A percentile compares a stretch with the other conserved stretches of the same genome.
Evolutionary conservation across 75 land plant genomes (phyloP).

Genomic region (Picea glauca): DNA sequence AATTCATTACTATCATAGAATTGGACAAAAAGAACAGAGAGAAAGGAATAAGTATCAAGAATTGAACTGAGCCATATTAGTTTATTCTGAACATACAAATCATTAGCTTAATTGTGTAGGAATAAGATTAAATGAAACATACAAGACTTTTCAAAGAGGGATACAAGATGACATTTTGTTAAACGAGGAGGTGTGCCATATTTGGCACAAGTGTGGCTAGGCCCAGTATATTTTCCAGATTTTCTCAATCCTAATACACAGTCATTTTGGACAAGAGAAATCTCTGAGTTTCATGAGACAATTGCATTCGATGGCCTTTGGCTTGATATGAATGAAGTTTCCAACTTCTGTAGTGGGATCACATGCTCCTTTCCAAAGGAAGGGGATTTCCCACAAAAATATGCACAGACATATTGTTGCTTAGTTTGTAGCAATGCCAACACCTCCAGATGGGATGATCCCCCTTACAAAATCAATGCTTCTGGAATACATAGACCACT

Average conservation of each 20-base stretch:
- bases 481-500: constrained; percentile 27
- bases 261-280: constrained; percentile 58
- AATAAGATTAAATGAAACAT: constrained; percentile 48
- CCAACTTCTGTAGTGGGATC: constrained; percentile 37
- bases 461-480: constrained; percentile 69
- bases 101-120: constrained; percentile 29
- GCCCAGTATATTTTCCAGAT: constrained; percentile 88
- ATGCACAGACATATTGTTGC: constrained; percentile 28
- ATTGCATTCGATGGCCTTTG: constrained; percentile 82
- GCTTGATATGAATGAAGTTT: constrained; percentile 81
- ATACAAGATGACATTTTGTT: constrained; percentile 58
- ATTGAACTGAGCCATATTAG: background rate
- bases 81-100: background rate
- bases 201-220: constrained; percentile 86
- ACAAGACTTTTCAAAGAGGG: constrained; percentile 62
- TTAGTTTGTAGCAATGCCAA: constrained; percentile 20
- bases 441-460: constrained; percentile 55
- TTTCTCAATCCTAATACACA: constrained; percentile 56
- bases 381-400: constrained; percentile 17
- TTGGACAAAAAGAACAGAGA: no score
- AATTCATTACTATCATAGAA: no score
- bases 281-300: constrained; percentile 46
- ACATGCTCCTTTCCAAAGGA: constrained; percentile 22
- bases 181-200: constrained; percentile 56
- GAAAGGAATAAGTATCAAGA: no score